phyloP scores from a whole-genome alignment of 306 rosid genomes.

The Luffa acutangula region DNA sequence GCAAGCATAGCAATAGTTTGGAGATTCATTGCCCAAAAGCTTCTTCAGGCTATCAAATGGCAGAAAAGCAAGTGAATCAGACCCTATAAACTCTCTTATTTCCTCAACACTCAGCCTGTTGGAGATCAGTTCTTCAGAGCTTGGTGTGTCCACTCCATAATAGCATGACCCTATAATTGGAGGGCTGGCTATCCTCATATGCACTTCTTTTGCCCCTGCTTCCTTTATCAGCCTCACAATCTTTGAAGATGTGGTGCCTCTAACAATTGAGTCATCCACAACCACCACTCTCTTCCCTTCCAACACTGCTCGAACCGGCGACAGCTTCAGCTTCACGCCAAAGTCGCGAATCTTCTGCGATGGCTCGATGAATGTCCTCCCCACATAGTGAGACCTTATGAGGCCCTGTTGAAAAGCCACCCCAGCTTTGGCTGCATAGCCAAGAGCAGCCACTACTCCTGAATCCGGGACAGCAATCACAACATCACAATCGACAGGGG shows the following conservation, averaged over 20 bases:
- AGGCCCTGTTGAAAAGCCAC: slow-evolving; percentile 91
- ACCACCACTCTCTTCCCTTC: slow-evolving; percentile 96
- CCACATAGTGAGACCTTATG: slow-evolving; percentile 92
- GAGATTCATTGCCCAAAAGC: slow-evolving; percentile 36
- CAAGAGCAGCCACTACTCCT: slow-evolving; percentile 92
- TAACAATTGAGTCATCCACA: slow-evolving; percentile 90
- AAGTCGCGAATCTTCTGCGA: slow-evolving; percentile 91
- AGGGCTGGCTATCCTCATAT: slow-evolving; percentile 95
- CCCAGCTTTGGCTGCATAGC: slow-evolving; percentile 87
- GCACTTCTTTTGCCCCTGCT: slow-evolving; percentile 95
- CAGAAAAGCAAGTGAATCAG: slow-evolving; percentile 84
- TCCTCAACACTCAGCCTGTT: slow-evolving; percentile 82
- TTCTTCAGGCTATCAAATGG: slow-evolving; percentile 54
- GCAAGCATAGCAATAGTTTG: slow-evolving; percentile 78
- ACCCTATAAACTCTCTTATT: slow-evolving; percentile 73
- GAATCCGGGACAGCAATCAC: slow-evolving; percentile 96
- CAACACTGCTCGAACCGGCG: slow-evolving; percentile 71
- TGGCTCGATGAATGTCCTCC: slow-evolving; percentile 96
- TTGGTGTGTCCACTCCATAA: slow-evolving; percentile 95
- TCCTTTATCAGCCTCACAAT: slow-evolving; percentile 83
- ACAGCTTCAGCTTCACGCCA: slow-evolving; percentile 75
- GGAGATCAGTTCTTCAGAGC: slow-evolving; percentile 85
- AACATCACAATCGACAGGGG: slow-evolving; percentile 88
- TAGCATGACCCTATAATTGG: slow-evolving; percentile 87
- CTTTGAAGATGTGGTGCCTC: slow-evolving; percentile 91